A percentile compares a stretch with the other conserved stretches of the same genome.
Conservation (phyloP, 2,329 filamentous ascomycete genomes). For the Calonectria pseudoturangicola region DNA sequence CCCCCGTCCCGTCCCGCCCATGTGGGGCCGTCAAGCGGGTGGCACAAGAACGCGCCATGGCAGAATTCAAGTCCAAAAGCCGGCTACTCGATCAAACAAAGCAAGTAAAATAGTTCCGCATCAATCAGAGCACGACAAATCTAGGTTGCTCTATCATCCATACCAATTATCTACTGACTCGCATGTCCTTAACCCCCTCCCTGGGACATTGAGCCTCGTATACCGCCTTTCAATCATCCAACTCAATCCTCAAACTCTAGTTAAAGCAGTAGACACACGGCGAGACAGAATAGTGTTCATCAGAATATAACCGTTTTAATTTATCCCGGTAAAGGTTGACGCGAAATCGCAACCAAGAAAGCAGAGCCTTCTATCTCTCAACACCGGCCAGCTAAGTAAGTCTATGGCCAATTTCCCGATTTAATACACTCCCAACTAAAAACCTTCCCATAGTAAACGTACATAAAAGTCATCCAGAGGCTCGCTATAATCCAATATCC, state of each 20-base stretch:
- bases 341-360: slow-evolving; percentile 14
- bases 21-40: slow-evolving; percentile 3
- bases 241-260: neutral
- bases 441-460: slow-evolving; percentile 43
- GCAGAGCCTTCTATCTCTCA: slow-evolving; percentile 21
- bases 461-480: slow-evolving; percentile 51
- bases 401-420: slow-evolving; percentile 12
- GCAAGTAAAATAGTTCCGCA: too few species aligned
- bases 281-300: neutral
- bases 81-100: too few species aligned
- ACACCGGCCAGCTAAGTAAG: slow-evolving; percentile 23
- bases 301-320: neutral
- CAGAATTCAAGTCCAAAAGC: neutral
- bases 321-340: slow-evolving; percentile 11
- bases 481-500: slow-evolving; percentile 46
- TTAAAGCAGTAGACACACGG: neutral
- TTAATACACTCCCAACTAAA: slow-evolving; percentile 24
- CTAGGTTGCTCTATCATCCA: too few species aligned
- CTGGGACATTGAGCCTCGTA: too few species aligned
- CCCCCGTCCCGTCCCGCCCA: slow-evolving; percentile 22
- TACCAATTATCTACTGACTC: too few species aligned
- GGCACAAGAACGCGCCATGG: neutral
- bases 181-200: too few species aligned
- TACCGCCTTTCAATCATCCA: too few species aligned
- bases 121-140: too few species aligned